Conservation (phyloP, 345 rosid genomes). For the Cochlearia excelsa region DNA sequence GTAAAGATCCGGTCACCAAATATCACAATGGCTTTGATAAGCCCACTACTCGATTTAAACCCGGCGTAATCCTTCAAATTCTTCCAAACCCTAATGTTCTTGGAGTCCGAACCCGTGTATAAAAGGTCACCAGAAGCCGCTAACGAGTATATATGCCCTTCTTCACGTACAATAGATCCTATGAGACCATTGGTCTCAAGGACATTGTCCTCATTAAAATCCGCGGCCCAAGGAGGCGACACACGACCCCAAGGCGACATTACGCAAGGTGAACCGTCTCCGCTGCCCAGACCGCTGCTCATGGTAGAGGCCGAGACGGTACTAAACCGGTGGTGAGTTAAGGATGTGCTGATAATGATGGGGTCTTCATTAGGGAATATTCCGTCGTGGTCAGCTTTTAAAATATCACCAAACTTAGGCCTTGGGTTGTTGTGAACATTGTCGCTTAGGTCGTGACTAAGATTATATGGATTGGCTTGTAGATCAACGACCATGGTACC, state of each 20-base stretch:
- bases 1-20: conserved; percentile 48
- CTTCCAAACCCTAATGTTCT: conserved; percentile 74
- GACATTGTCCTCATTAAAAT: conserved; percentile 24
- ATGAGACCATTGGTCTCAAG: conserved; percentile 46
- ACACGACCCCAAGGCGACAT: conserved; percentile 69
- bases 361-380: conserved; percentile 29
- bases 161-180: conserved; percentile 59
- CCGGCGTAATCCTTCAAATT: conserved; percentile 53
- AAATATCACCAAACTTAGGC: conserved; percentile 52
- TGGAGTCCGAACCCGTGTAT: conserved; percentile 69
- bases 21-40: conserved; percentile 49
- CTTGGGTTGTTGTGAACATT: conserved; percentile 31
- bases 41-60: conserved; percentile 60
- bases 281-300: conserved; percentile 39
- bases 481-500: conserved; percentile 37
- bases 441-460: conserved; percentile 3
- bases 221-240: conserved; percentile 37
- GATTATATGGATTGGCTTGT: conserved; percentile 26
- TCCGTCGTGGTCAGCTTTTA: conserved; percentile 44
- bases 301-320: conserved; percentile 41
- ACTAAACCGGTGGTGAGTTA: conserved; percentile 36
- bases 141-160: conserved; percentile 66
- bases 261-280: conserved; percentile 55
- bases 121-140: conserved; percentile 58
- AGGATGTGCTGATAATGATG: conserved; percentile 17